These are phyloP conservation scores for Elongisporangium anandrum DNA, from an alignment of 352 stramenopile genomes.

Conservation along the genomic window DNA sequence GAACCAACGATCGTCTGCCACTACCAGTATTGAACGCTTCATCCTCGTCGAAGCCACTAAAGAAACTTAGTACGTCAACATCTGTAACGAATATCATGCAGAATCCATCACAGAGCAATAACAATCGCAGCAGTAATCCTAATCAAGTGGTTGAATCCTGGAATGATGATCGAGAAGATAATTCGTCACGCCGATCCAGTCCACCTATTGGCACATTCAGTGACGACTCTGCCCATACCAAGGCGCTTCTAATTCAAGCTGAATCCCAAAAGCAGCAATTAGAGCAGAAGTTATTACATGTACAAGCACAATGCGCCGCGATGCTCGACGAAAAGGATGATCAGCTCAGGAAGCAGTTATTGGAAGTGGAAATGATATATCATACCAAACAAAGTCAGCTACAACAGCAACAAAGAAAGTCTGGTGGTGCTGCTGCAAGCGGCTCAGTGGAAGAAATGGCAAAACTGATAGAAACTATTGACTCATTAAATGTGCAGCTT, in stretches of 20 bases:
- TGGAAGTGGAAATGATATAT: constrained; percentile 42
- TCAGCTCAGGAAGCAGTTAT: constrained; percentile 39
- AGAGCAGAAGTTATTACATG: constrained; percentile 41
- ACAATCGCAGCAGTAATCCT: background rate
- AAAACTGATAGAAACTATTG: constrained; percentile 68
- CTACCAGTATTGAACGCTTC: background rate
- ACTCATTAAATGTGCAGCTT: constrained; percentile 54
- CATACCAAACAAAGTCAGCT: constrained; percentile 25
- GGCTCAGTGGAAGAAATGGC: constrained; percentile 34
- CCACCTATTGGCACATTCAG: background rate
- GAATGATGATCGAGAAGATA: background rate
- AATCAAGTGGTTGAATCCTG: background rate
- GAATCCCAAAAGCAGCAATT: constrained; percentile 32
- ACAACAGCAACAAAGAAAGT: constrained; percentile 1
- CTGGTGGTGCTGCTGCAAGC: background rate
- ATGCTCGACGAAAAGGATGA: constrained; percentile 58
- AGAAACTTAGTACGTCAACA: background rate
- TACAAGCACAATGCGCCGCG: constrained; percentile 24
- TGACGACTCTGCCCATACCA: background rate
- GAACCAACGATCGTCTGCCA: background rate
- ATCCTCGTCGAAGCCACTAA: background rate
- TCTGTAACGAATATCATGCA: background rate
- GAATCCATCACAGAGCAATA: background rate
- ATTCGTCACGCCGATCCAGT: background rate
- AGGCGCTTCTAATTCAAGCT: constrained; percentile 2